These are phyloP conservation scores for Ophiostoma sp. DNA, from an alignment of 2,329 filamentous ascomycete species.

Conservation along the genomic window DNA sequence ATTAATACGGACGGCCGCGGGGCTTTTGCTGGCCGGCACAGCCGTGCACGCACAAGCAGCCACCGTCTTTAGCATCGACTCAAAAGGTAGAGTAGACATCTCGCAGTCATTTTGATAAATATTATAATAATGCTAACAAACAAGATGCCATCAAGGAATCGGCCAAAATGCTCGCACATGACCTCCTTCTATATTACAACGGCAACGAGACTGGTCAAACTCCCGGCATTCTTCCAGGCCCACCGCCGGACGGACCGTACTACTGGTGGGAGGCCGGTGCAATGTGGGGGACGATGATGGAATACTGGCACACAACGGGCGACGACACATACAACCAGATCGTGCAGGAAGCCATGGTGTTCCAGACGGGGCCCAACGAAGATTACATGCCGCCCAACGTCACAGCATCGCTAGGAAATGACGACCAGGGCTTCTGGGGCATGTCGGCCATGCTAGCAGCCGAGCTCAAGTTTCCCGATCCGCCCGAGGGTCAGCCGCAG, in stretches of 20 bases:
- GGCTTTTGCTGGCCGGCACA: constrained; percentile 11
- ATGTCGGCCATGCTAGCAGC: constrained; percentile 52
- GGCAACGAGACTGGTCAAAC: constrained; percentile 32
- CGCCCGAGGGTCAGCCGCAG: constrained; percentile 37
- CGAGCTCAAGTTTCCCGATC: constrained; percentile 48
- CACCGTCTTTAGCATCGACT: constrained; percentile 21
- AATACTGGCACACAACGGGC: constrained; percentile 39
- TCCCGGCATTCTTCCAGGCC: constrained; percentile 32
- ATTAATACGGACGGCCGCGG: constrained; percentile 1
- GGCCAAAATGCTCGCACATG: constrained; percentile 30
- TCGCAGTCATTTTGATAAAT: too few relatives aligned
- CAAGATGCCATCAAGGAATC: constrained; percentile 28
- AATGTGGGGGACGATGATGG: constrained; percentile 35
- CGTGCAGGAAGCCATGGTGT: constrained; percentile 42
- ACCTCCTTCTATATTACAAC: constrained; percentile 33
- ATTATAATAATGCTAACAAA: not conserved
- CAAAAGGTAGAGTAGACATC: constrained; percentile 19
- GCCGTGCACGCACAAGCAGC: constrained; percentile 17
- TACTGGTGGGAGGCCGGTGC: constrained; percentile 35
- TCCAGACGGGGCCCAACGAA: constrained; percentile 43
- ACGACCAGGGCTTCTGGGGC: constrained; percentile 57
- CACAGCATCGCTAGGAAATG: constrained; percentile 46
- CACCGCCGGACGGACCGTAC: constrained; percentile 33
- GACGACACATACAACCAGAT: constrained; percentile 49
- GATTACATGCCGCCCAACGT: constrained; percentile 48